Evolutionary conservation across 2,329 filamentous ascomycete species (phyloP).

Genomic region (Didymella segeticola): DNA sequence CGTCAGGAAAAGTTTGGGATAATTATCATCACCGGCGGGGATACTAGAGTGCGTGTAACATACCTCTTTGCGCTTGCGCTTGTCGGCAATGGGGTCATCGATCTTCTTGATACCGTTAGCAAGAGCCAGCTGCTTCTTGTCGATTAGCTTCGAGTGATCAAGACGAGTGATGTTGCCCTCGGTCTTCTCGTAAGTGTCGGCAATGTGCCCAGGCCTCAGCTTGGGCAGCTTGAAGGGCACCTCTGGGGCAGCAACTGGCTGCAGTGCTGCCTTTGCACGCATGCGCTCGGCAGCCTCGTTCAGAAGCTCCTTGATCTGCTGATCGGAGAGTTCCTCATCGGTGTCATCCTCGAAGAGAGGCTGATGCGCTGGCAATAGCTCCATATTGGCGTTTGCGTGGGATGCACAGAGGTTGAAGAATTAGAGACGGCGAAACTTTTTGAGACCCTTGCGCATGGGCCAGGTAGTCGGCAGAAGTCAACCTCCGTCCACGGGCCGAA

Average conservation of each 20-base stretch:
- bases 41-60: slow-evolving; percentile 34
- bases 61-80: slow-evolving; percentile 61
- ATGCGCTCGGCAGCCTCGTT: slow-evolving; percentile 68
- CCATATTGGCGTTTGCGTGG: slow-evolving; percentile 43
- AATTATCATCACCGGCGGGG: slow-evolving; percentile 74
- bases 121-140: slow-evolving; percentile 55
- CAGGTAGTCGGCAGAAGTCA: slow-evolving; percentile 26
- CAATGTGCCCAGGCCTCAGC: slow-evolving; percentile 55
- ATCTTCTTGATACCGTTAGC: slow-evolving; percentile 60
- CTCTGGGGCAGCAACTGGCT: slow-evolving; percentile 36
- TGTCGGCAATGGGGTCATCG: slow-evolving; percentile 59
- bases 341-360: slow-evolving; percentile 40
- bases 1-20: slow-evolving; percentile 74
- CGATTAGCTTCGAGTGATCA: slow-evolving; percentile 59
- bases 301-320: slow-evolving; percentile 68
- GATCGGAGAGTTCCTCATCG: slow-evolving; percentile 63
- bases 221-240: slow-evolving; percentile 58
- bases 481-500: slow-evolving; percentile 11
- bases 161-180: slow-evolving; percentile 61
- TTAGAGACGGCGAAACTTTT: slow-evolving; percentile 34
- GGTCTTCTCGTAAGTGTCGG: slow-evolving; percentile 62
- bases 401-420: slow-evolving; percentile 34
- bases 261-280: slow-evolving; percentile 48
- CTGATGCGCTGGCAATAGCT: slow-evolving; percentile 45
- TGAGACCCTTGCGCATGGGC: slow-evolving; percentile 27